A percentile compares a stretch with the other conserved stretches of the same genome.
Conservation (phyloP, 805 yeast genomes). For the Middelhovenomyces tepae region DNA sequence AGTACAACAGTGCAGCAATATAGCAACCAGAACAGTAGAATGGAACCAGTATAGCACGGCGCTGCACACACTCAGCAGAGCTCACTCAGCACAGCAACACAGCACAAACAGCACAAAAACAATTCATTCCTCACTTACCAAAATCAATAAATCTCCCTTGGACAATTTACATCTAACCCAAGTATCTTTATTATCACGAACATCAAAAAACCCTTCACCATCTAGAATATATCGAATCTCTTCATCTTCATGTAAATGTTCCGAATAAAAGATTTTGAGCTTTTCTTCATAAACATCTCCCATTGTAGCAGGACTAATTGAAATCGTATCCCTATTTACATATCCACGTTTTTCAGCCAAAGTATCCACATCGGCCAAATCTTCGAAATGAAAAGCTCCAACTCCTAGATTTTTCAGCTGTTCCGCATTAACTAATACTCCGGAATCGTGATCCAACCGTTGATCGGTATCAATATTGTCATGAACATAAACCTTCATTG, state of each 20-base stretch:
- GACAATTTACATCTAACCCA: constrained; percentile 73
- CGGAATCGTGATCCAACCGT: constrained; percentile 66
- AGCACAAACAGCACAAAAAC: too few species aligned
- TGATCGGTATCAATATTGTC: constrained; percentile 53
- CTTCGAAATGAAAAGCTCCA: constrained; percentile 44
- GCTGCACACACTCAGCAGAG: too few species aligned
- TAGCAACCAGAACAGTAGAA: too few species aligned
- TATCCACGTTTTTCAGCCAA: constrained; percentile 66
- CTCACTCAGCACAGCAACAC: too few species aligned
- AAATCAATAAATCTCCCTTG: constrained; percentile 48
- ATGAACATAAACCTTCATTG: constrained; percentile 52
- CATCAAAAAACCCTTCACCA: constrained; percentile 90
- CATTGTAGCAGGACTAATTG: constrained; percentile 50
- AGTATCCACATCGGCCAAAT: constrained; percentile 46
- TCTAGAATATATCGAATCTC: constrained; percentile 85
- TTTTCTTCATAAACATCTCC: constrained; percentile 56
- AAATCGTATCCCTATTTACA: constrained; percentile 69
- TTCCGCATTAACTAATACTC: constrained; percentile 42
- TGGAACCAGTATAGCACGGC: too few species aligned
- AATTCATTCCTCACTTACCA: too few species aligned
- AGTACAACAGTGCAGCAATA: too few species aligned
- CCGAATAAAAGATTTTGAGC: constrained; percentile 62
- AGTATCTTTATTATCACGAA: constrained; percentile 48
- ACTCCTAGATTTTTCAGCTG: constrained; percentile 59
- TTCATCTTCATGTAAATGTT: constrained; percentile 94